These are phyloP conservation scores for Gamsiella multidivaricata DNA, from an alignment of 192 early-diverging fungal species.

Conservation along the genomic window DNA sequence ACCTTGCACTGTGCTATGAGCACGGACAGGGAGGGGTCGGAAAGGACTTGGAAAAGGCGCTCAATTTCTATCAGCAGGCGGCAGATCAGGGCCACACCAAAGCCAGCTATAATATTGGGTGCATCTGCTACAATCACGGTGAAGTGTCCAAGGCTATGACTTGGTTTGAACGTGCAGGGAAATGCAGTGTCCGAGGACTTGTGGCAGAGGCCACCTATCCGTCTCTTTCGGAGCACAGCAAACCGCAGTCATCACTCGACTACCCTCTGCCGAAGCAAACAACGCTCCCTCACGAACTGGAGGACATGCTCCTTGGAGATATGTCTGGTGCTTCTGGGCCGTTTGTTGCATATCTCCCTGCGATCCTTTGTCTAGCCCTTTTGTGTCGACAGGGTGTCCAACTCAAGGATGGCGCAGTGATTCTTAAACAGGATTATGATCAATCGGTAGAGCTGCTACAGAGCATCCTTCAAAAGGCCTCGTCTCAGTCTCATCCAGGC, in stretches of 20 bases:
- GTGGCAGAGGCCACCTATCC: background rate
- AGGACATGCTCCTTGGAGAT: slow-evolving; percentile 19
- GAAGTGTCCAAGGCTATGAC: slow-evolving; percentile 38
- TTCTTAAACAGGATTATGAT: slow-evolving; percentile 22
- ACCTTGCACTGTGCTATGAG: slow-evolving; percentile 51
- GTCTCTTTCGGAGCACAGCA: background rate
- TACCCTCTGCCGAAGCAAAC: slow-evolving; percentile 16
- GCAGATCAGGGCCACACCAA: slow-evolving; percentile 51
- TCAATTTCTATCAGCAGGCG: slow-evolving; percentile 48
- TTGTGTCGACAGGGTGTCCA: slow-evolving; percentile 44
- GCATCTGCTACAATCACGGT: slow-evolving; percentile 41
- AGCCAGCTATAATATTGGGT: slow-evolving; percentile 41
- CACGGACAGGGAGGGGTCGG: slow-evolving; percentile 48
- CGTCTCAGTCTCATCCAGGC: slow-evolving; percentile 3
- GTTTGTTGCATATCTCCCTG: slow-evolving; percentile 35
- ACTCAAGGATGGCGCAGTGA: slow-evolving; percentile 12
- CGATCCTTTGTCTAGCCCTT: slow-evolving; percentile 33
- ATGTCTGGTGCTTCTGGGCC: slow-evolving; percentile 5
- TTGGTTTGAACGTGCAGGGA: slow-evolving; percentile 43
- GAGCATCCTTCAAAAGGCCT: slow-evolving; percentile 1
- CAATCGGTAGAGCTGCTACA: slow-evolving; percentile 32
- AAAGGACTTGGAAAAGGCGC: slow-evolving; percentile 32
- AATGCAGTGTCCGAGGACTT: slow-evolving; percentile 31
- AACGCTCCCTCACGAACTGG: slow-evolving; percentile 20
- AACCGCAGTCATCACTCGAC: background rate